A percentile compares a stretch with the other conserved stretches of the same genome.
Evolutionary conservation across 305 asterid genomes (phyloP).

Genomic region (Fraxinus dipetala): DNA sequence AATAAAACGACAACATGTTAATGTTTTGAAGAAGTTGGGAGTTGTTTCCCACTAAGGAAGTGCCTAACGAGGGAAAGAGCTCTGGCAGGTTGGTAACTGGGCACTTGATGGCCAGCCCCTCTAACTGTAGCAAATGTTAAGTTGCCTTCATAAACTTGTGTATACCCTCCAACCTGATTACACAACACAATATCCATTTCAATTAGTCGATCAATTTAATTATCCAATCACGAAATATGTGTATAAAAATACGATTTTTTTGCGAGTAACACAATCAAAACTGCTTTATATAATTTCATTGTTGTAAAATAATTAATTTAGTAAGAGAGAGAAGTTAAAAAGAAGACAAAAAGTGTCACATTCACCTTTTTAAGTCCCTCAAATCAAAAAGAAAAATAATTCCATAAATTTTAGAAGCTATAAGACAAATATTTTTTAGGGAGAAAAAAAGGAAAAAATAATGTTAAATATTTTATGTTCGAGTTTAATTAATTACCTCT

Average conservation of each 20-base stretch:
- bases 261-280: too few species aligned
- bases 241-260: too few species aligned
- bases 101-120: constrained; percentile 82
- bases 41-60: constrained; percentile 46
- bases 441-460: neutral
- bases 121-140: constrained; percentile 65
- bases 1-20: too few species aligned
- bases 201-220: too few species aligned
- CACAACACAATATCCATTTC: neutral
- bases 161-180: constrained; percentile 68
- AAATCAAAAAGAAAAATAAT: neutral
- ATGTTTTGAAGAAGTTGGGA: constrained; percentile 32
- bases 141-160: constrained; percentile 46
- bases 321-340: too few species aligned
- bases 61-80: constrained; percentile 51
- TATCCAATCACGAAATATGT: neutral
- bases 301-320: too few species aligned
- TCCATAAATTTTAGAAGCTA: neutral
- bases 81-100: constrained; percentile 59
- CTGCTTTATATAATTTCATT: too few species aligned
- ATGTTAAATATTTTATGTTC: neutral
- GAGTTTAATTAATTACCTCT: constrained; percentile 38
- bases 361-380: too few species aligned
- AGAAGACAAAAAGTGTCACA: too few species aligned
- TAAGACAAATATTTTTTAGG: neutral